Evolutionary conservation across 306 rosid genomes (phyloP).

Genomic region (Coriaria nepalensis): DNA sequence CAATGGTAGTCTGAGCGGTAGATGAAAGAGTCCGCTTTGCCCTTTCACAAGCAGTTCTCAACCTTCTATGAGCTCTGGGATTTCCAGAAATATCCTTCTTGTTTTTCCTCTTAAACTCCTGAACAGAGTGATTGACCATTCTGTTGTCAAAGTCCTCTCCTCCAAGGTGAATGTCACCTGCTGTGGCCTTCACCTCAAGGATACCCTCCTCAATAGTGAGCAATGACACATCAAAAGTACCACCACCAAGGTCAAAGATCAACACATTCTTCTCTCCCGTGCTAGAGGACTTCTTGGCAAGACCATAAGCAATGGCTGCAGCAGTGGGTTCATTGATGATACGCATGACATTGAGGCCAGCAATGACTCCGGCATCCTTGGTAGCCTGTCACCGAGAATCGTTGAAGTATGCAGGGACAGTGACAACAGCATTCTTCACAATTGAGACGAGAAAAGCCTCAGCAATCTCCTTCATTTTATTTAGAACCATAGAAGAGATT

Average conservation of each 20-base stretch:
- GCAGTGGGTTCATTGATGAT: slow-evolving; percentile 69
- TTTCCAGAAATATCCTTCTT: slow-evolving; percentile 51
- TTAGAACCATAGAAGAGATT: slow-evolving; percentile 58
- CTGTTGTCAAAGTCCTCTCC: slow-evolving; percentile 66
- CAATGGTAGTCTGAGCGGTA: slow-evolving; percentile 63
- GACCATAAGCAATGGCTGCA: slow-evolving; percentile 65
- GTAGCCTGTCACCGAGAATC: slow-evolving; percentile 69
- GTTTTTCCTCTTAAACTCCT: slow-evolving; percentile 55
- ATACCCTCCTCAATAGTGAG: slow-evolving; percentile 68
- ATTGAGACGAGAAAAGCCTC: slow-evolving; percentile 45
- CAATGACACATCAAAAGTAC: slow-evolving; percentile 65
- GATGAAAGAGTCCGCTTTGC: slow-evolving; percentile 66
- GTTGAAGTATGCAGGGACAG: slow-evolving; percentile 54
- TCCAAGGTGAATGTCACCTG: slow-evolving; percentile 69
- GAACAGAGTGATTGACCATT: slow-evolving; percentile 58
- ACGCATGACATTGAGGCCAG: slow-evolving; percentile 47
- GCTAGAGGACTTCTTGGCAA: slow-evolving; percentile 46
- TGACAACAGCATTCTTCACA: slow-evolving; percentile 50
- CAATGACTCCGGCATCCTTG: slow-evolving; percentile 58
- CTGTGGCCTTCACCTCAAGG: slow-evolving; percentile 67
- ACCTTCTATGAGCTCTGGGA: slow-evolving; percentile 44
- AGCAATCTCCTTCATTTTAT: slow-evolving; percentile 55
- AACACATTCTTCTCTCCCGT: slow-evolving; percentile 51
- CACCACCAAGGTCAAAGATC: slow-evolving; percentile 59
- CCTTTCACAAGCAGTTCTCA: slow-evolving; percentile 57